Conservation (phyloP, 2,329 filamentous ascomycete species). For the Penicillium occitanis region DNA sequence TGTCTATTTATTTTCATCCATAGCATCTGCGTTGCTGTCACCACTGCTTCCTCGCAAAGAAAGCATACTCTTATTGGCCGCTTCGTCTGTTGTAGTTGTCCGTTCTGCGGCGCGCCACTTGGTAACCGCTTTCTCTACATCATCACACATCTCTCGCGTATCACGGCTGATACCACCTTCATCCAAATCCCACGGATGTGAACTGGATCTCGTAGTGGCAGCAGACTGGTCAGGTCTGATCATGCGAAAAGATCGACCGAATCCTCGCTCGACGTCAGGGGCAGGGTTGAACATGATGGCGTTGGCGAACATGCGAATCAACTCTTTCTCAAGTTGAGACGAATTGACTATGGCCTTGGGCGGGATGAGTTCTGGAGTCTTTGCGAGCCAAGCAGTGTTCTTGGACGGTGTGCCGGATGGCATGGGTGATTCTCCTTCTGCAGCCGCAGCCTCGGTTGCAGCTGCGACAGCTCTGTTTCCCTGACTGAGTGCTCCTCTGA, state of each 20-base stretch:
- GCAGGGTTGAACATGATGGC: slow-evolving; percentile 98
- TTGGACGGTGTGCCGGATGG: slow-evolving; percentile 39
- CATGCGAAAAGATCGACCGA: slow-evolving; percentile 61
- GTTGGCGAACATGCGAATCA: slow-evolving; percentile 96
- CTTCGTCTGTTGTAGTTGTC: slow-evolving; percentile 36
- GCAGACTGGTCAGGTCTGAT: slow-evolving; percentile 42
- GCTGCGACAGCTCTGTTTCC: slow-evolving; percentile 46
- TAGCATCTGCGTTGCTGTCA: slow-evolving; percentile 39
- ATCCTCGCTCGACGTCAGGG: slow-evolving; percentile 68
- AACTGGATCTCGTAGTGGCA: slow-evolving; percentile 28
- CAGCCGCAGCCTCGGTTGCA: slow-evolving; percentile 57
- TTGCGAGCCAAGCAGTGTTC: slow-evolving; percentile 46
- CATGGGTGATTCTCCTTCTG: slow-evolving; percentile 55
- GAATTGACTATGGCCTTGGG: slow-evolving; percentile 92
- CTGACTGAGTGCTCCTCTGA: slow-evolving; percentile 66
- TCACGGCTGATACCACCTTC: slow-evolving; percentile 87
- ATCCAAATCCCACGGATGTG: slow-evolving; percentile 65
- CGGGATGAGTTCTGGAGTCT: slow-evolving; percentile 74
- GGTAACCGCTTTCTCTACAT: slow-evolving; percentile 75
- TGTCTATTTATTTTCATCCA: slow-evolving; percentile 36
- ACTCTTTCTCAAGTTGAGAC: slow-evolving; percentile 84
- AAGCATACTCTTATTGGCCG: slow-evolving; percentile 39
- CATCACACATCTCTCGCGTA: slow-evolving; percentile 83
- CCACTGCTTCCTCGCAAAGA: slow-evolving; percentile 39
- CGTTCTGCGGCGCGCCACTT: slow-evolving; percentile 72